These are phyloP conservation scores for Galerina sulciceps DNA, from an alignment of 768 basidiomycete genomes.

Conservation along the genomic window DNA sequence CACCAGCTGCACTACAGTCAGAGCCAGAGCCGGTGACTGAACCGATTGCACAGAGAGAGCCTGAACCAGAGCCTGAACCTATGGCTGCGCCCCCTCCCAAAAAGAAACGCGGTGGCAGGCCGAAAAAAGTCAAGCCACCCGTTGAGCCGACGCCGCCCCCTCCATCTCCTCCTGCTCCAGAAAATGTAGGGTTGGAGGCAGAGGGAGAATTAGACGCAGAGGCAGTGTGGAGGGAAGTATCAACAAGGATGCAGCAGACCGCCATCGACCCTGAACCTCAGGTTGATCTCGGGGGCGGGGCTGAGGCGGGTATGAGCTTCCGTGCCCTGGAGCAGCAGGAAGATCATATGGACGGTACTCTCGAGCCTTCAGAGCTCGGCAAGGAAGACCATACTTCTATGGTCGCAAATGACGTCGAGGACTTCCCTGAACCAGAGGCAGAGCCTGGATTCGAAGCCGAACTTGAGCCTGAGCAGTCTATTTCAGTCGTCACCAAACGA, in stretches of 20 bases:
- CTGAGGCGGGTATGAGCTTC: too few relatives aligned
- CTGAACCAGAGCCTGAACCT: neutral
- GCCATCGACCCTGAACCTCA: neutral
- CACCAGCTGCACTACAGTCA: neutral
- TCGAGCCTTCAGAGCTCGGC: too few relatives aligned
- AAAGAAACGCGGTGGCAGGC: slow-evolving; percentile 2
- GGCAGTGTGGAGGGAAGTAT: slow-evolving; percentile 1
- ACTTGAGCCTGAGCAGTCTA: neutral
- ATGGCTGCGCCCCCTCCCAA: neutral
- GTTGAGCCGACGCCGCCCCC: neutral
- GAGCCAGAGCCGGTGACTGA: neutral
- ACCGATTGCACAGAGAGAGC: neutral
- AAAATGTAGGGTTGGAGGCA: neutral
- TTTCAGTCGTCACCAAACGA: neutral
- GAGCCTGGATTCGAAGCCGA: too few relatives aligned
- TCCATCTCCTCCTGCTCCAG: neutral
- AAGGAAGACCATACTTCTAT: too few relatives aligned
- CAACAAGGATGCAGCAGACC: slow-evolving; percentile 11
- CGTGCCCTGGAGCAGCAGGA: too few relatives aligned
- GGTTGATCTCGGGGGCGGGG: neutral
- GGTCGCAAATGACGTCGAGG: too few relatives aligned
- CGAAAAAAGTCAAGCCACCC: neutral
- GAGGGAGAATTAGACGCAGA: too few relatives aligned
- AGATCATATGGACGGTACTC: too few relatives aligned
- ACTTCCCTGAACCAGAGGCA: too few relatives aligned